Conservation (phyloP, 2,329 filamentous ascomycete genomes). For the Monilinia fructicola region DNA sequence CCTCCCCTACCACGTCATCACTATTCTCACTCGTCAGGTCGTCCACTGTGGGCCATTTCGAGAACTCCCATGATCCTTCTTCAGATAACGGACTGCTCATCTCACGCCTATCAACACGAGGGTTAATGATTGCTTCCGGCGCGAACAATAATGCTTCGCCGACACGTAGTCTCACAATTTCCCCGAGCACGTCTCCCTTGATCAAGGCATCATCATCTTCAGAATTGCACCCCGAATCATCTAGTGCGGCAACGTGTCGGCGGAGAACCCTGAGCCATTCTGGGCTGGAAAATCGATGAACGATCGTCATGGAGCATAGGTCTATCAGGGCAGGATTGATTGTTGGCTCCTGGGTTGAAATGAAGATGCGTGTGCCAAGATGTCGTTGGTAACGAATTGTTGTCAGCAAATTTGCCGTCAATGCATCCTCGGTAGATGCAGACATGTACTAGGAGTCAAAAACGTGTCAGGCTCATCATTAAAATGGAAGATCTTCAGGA, state of each 20-base stretch:
- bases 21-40: background rate
- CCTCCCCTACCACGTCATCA: too few relatives aligned
- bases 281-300: conserved; percentile 70
- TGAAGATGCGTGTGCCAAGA: conserved; percentile 62
- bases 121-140: conserved; percentile 46
- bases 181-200: conserved; percentile 27
- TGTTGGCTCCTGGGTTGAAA: conserved; percentile 77
- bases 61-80: background rate
- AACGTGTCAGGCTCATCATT: background rate
- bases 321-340: conserved; percentile 67
- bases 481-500: background rate
- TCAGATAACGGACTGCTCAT: background rate
- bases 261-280: conserved; percentile 51
- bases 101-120: too few relatives aligned
- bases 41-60: too few relatives aligned
- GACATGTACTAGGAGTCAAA: conserved; percentile 54
- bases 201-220: conserved; percentile 30
- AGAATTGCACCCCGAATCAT: conserved; percentile 29
- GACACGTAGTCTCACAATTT: conserved; percentile 49
- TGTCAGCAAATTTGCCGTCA: conserved; percentile 62
- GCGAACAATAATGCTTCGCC: conserved; percentile 52
- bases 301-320: conserved; percentile 68
- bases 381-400: conserved; percentile 72
- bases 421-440: conserved; percentile 52
- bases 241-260: conserved; percentile 50